Evolutionary conservation across 2,329 filamentous ascomycete species (phyloP).

Genomic region (Pyrenophora teres): DNA sequence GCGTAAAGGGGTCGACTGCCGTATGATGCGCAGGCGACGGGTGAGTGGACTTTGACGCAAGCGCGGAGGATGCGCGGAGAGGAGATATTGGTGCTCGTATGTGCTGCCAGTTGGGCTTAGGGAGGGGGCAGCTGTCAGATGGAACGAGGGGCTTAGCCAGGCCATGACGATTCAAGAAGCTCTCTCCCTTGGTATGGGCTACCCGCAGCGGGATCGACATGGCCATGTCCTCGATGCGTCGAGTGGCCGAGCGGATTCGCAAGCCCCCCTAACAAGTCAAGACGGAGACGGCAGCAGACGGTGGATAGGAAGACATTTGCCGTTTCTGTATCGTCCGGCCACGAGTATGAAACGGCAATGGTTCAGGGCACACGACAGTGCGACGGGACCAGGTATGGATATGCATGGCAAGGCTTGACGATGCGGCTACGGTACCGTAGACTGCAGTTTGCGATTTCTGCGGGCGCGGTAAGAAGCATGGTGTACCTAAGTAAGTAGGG

Average conservation of each 20-base stretch:
- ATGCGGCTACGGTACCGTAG: constrained; percentile 6
- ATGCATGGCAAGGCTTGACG: constrained; percentile 7
- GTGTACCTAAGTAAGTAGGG: neutral
- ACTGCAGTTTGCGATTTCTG: neutral
- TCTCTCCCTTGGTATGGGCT: constrained; percentile 2
- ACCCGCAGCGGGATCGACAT: constrained; percentile 8
- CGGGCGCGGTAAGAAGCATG: constrained; percentile 7
- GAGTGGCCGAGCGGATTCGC: constrained; percentile 2
- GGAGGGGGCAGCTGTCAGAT: constrained; percentile 8
- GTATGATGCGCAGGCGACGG: constrained; percentile 1
- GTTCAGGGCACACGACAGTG: constrained; percentile 1
- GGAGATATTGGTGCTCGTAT: neutral
- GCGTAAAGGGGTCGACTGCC: neutral
- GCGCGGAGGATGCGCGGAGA: neutral
- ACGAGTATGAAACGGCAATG: constrained; percentile 3
- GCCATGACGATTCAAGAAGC: neutral
- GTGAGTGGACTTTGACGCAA: neutral
- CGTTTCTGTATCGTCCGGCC: neutral
- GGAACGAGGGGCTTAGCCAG: neutral
- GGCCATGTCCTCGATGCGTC: constrained; percentile 1
- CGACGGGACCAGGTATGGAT: constrained; percentile 5
- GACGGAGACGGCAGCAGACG: neutral
- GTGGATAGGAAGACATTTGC: neutral
- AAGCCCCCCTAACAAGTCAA: neutral
- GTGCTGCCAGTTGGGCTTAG: neutral